Evolutionary conservation across 2,329 filamentous ascomycete species (phyloP).

Genomic region (Iodosphaeria phyllophila): DNA sequence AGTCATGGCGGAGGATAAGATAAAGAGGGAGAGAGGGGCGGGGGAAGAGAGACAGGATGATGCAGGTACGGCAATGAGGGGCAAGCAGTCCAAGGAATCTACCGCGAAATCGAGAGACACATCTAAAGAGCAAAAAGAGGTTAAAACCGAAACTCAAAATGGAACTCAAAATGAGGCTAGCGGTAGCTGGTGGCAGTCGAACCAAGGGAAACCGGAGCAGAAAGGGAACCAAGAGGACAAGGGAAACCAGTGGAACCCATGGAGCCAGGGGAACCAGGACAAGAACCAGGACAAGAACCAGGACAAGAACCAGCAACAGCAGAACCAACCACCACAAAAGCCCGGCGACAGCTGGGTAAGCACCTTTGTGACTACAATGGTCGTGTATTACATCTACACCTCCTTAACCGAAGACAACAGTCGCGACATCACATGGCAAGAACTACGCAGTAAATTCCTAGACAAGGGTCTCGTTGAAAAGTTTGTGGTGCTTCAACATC

Average conservation of each 20-base stretch:
- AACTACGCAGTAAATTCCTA: slow-evolving; percentile 81
- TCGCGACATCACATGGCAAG: slow-evolving; percentile 91
- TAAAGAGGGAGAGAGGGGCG: not conserved
- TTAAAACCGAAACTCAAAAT: not conserved
- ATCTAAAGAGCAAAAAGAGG: not conserved
- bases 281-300: slow-evolving; percentile 1
- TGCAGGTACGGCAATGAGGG: not conserved
- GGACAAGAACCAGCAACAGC: slow-evolving; percentile 1
- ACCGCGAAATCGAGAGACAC: not conserved
- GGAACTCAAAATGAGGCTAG: not conserved
- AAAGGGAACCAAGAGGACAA: not conserved
- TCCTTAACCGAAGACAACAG: slow-evolving; percentile 23
- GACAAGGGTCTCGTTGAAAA: slow-evolving; percentile 94
- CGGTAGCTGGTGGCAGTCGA: too few relatives aligned
- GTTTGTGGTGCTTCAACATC: slow-evolving; percentile 60
- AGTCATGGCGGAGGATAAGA: slow-evolving; percentile 1
- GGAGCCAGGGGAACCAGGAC: not conserved
- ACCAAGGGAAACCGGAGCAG: not conserved
- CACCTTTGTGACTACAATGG: slow-evolving; percentile 30
- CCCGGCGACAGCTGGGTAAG: slow-evolving; percentile 14
- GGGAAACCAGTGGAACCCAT: not conserved
- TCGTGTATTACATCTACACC: slow-evolving; percentile 25
- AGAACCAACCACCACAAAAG: slow-evolving; percentile 3
- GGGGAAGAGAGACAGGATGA: not conserved
- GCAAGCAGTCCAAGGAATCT: slow-evolving; percentile 1